Base-by-base conservation (phyloP, 805 yeast species). In the Wickerhamiella cacticola region DNA sequence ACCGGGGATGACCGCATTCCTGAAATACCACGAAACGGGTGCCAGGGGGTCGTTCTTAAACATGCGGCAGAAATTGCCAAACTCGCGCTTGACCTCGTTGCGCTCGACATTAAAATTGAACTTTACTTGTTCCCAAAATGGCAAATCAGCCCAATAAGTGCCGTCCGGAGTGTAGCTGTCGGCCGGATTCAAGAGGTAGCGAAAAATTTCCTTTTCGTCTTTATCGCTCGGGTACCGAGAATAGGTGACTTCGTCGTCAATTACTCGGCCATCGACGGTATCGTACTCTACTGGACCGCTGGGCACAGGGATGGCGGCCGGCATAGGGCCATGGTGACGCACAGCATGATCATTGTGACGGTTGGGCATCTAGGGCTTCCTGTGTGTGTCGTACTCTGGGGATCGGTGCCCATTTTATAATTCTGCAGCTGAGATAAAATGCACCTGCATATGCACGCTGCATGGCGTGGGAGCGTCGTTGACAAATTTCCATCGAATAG, bases 91-190 rank as follows among this genome's bases (percentile, higher is more conserved):
- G 43, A 59, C 53, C 54, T 64, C 67, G 4, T 50, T 52, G 41
- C 22, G 24, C 52, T 62, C 61, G 23, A 61, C 59, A 34, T 47
- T 36, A 49, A 34, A 52, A 45, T 62, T 59, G 55, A 64, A 64
- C 15, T 43, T 21, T 16, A 52, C 29, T 7, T 59, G 56, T 59
- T 63, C 29, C 15, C 48, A 19, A 10, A 57, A 25, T 9, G 65
- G 64, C 53, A 64, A 46, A 49, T 64, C 68, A 25, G 67, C 68
- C 68, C 68, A 64, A 58, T 64, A 64, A n/a, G 42, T 50, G 18
- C 68, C 67, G 21, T 62, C 59, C n/a, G 47, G 52, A 33, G 53
- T 52, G 53, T 62, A 64, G 18, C 59, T 49, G 39, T 64, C 68
- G 10, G 50, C 54, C 8, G 68, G 68, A 47, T 61, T 62, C 24